Evolutionary conservation across 2,329 filamentous ascomycete species (phyloP).

Genomic region (Cryoendolithus antarcticus): DNA sequence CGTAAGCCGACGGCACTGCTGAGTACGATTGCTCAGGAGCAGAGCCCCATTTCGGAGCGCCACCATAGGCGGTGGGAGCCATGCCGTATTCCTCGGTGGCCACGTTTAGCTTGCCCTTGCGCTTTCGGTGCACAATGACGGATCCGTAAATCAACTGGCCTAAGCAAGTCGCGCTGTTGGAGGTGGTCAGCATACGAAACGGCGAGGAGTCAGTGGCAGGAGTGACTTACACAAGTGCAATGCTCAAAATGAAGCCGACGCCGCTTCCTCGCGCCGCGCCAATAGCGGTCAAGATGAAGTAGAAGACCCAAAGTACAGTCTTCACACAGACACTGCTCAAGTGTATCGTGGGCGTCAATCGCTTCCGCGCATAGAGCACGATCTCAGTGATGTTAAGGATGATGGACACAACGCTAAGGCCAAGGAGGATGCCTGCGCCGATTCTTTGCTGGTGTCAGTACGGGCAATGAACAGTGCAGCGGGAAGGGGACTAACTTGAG

Average conservation of each 20-base stretch:
- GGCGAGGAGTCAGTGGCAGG: neutral
- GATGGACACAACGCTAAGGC: constrained; percentile 12
- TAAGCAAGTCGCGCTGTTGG: constrained; percentile 23
- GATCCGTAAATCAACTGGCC: constrained; percentile 29
- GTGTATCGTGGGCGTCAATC: constrained; percentile 12
- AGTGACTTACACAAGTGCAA: constrained; percentile 26
- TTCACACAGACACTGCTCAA: constrained; percentile 16
- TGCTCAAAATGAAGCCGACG: constrained; percentile 11
- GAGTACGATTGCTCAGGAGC: too few relatives aligned
- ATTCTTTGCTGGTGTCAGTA: constrained; percentile 7
- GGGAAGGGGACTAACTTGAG: neutral
- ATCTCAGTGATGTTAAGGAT: constrained; percentile 18
- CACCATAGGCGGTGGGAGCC: too few relatives aligned
- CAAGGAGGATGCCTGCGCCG: constrained; percentile 11
- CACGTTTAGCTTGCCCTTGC: too few relatives aligned
- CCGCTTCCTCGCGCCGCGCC: constrained; percentile 2
- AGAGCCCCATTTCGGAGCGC: too few relatives aligned
- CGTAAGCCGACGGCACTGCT: too few relatives aligned
- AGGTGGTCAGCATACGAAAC: neutral
- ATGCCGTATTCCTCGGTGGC: too few relatives aligned
- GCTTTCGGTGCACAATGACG: constrained; percentile 24
- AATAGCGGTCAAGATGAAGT: constrained; percentile 13
- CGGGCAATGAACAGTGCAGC: neutral
- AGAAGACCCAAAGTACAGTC: constrained; percentile 12
- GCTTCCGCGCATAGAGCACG: constrained; percentile 12